Evolutionary conservation across 176 grass and related monocot species (phyloP).

Genomic region (Bromus sterilis): DNA sequence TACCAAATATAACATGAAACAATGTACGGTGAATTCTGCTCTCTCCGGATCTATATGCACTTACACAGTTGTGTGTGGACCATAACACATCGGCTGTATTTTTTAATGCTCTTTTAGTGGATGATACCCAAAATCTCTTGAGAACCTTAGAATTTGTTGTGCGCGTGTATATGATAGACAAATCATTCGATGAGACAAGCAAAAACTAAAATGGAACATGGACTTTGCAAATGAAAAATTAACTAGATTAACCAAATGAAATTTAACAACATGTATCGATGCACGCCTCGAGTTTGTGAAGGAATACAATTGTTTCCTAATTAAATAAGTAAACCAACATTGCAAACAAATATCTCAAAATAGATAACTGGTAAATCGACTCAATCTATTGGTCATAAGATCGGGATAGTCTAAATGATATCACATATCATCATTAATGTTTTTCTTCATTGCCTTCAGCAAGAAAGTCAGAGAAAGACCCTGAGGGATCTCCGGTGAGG

Average conservation of each 20-base stretch:
- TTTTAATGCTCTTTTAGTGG: no score
- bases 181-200: not conserved
- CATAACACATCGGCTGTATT: no score
- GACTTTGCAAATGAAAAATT: not conserved
- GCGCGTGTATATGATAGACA: not conserved
- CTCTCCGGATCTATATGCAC: no score
- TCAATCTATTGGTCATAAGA: not conserved
- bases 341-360: not conserved
- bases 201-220: not conserved
- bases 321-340: not conserved
- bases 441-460: not conserved
- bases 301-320: not conserved
- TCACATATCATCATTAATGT: not conserved
- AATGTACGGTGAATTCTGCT: no score
- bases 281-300: not conserved
- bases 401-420: not conserved
- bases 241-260: not conserved
- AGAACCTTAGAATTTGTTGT: not conserved
- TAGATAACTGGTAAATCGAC: not conserved
- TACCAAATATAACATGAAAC: no score
- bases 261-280: not conserved
- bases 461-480: conserved; percentile 37
- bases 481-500: not conserved
- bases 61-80: no score
- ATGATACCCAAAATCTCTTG: not conserved